Evolutionary conservation across 768 basidiomycete genomes (phyloP).

Genomic region (Lentinula sp.): DNA sequence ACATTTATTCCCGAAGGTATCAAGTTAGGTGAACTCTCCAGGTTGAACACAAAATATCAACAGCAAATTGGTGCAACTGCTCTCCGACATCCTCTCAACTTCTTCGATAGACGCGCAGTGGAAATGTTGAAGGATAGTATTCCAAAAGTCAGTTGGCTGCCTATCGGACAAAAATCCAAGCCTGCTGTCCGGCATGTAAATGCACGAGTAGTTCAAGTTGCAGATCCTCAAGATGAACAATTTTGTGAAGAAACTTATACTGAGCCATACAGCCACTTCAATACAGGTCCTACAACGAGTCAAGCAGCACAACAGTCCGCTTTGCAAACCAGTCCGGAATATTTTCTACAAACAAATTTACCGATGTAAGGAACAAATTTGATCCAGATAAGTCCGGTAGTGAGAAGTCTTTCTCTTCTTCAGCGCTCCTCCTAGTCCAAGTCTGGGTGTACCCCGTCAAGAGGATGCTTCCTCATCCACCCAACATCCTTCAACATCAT

Average conservation of each 20-base stretch:
- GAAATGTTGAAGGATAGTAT: background rate
- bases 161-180: constrained; percentile 13
- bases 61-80: background rate
- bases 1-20: background rate
- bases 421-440: background rate
- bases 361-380: too few species aligned
- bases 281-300: background rate
- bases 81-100: background rate
- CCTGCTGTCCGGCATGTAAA: background rate
- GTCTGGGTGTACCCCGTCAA: background rate
- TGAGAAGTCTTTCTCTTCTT: background rate
- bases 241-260: background rate
- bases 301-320: background rate
- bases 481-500: background rate
- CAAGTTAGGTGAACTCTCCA: background rate
- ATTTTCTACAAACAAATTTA: too few species aligned
- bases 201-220: background rate
- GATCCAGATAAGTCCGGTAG: too few species aligned
- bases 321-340: background rate
- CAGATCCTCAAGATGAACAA: background rate
- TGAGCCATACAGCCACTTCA: background rate
- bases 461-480: background rate
- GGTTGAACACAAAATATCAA: background rate
- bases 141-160: background rate
- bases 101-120: background rate